Percentiles rank a stretch among this genome's conserved stretches.
phyloP scores from a whole-genome alignment of 805 yeast genomes.

The Isabelozyma gotoi region DNA sequence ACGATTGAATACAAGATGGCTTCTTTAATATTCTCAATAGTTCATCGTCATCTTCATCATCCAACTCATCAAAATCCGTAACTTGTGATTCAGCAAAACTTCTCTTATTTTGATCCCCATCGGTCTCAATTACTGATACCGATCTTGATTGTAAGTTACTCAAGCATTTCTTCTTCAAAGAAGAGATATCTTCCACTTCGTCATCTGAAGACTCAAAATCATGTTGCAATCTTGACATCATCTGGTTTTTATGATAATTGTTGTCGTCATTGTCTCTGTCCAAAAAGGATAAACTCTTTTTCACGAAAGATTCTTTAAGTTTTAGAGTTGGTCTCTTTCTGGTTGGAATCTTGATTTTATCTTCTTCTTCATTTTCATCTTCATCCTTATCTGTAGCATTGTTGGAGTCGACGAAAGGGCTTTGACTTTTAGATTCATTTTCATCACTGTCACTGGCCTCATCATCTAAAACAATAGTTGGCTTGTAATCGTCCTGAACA shows the following conservation, averaged over 20 bases:
- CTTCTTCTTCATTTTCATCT: slow-evolving; percentile 14
- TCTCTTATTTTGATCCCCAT: slow-evolving; percentile 13
- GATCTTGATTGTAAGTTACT: slow-evolving; percentile 18
- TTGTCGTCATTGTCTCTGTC: slow-evolving; percentile 28
- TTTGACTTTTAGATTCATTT: slow-evolving; percentile 20
- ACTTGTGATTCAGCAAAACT: background rate
- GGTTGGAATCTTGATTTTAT: slow-evolving; percentile 19
- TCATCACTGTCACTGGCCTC: slow-evolving; percentile 18
- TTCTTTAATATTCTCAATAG: slow-evolving; percentile 41
- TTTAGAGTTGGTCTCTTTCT: slow-evolving; percentile 30
- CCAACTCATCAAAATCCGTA: slow-evolving; percentile 17
- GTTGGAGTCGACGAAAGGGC: slow-evolving; percentile 3
- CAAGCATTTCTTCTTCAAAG: slow-evolving; percentile 45
- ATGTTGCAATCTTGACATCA: slow-evolving; percentile 33
- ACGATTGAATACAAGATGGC: slow-evolving; percentile 49
- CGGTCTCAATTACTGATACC: slow-evolving; percentile 13
- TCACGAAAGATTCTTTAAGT: slow-evolving; percentile 57
- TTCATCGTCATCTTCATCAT: slow-evolving; percentile 32
- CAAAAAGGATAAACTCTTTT: slow-evolving; percentile 55
- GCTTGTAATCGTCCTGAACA: slow-evolving; percentile 44
- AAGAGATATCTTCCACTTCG: slow-evolving; percentile 42
- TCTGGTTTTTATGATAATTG: slow-evolving; percentile 31
- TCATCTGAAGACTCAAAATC: slow-evolving; percentile 38
- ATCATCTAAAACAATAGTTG: slow-evolving; percentile 24
- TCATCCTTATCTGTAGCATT: slow-evolving; percentile 8